Base-by-base conservation (phyloP, 352 stramenopile species). In the Phytophthora chlamydospora region DNA sequence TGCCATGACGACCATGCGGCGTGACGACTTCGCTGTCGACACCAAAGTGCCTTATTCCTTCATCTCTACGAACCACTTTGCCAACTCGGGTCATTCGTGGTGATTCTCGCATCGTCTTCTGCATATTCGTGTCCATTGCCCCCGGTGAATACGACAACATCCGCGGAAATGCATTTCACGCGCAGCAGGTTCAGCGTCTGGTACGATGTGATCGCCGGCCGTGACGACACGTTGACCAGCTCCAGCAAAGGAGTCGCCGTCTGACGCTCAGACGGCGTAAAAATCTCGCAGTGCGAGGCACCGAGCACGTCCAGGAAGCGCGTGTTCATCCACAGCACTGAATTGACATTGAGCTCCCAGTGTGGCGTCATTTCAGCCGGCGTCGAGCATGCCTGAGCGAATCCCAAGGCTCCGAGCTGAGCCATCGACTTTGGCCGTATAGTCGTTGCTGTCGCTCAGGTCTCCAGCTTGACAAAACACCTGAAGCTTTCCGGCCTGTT, bases 81-180 rank as follows among this genome's bases (percentile, higher is more conserved):
- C 44, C 7, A 88, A 58, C 32, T 66, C 54, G 49, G 9, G 73
- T 59, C 42, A 88, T 68, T 4, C 36, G 47, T 4, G 69, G 42
- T 9, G 72, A 85, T 49, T 84, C 75, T 9, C 78, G 77, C 51
- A 91, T 77, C 11, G 61, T 72, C 16, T 63, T 38, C 47, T 91
- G 76, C 84, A 96, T 97, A 53, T 78, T 77, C 35, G 87, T 96
- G 62, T 96, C 78, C 78, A 97, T 90, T 0, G 87, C 81, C 10
- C 89, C 87, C 2, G 88, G 88, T 31, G 88, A 88, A 56, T 96
- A 96, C 58, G 80, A 93, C 9, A 96, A 70, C 35, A 90, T n/a
- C n/a, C n/a, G n/a, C n/a, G n/a, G n/a, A n/a, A n/a, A n/a, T n/a
- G n/a, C n/a, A n/a, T n/a, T n/a, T n/a, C n/a, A n/a, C n/a, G n/a